Conservation (phyloP, 2,329 filamentous ascomycete species). For the Diaporthe longicolla region DNA sequence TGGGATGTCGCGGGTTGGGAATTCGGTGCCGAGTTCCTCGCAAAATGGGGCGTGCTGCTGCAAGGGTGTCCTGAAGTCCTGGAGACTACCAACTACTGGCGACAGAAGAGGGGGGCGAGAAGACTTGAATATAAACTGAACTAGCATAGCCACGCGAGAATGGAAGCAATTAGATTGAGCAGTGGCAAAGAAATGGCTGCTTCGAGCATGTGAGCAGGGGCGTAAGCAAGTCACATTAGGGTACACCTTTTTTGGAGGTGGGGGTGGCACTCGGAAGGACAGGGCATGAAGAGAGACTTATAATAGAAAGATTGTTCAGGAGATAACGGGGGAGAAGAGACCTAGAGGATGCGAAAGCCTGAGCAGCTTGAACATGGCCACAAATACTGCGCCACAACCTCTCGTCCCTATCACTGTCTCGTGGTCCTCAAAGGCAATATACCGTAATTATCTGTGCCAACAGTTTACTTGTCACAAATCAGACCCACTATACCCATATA, state of each 20-base stretch:
- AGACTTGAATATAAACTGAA: not conserved
- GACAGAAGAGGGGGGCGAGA: not conserved
- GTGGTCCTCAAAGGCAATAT: not conserved
- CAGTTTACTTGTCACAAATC: no score
- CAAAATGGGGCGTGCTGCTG: not conserved
- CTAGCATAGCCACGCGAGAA: not conserved
- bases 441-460: not conserved
- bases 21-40: not conserved
- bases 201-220: not conserved
- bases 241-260: not conserved
- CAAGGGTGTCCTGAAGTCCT: not conserved
- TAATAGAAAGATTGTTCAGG: not conserved
- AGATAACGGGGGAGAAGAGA: no score
- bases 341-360: not conserved
- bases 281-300: no score
- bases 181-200: not conserved
- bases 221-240: not conserved
- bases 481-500: no score
- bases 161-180: not conserved
- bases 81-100: conserved; percentile 8
- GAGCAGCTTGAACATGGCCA: no score
- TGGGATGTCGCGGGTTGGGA: conserved; percentile 8
- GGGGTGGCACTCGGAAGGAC: not conserved
- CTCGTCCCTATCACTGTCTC: not conserved
- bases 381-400: not conserved